Evolutionary conservation across 2,329 filamentous ascomycete species (phyloP), one percentile per base, ranked within the genome.

Genomic region (Emydomyces testavorans): DNA sequence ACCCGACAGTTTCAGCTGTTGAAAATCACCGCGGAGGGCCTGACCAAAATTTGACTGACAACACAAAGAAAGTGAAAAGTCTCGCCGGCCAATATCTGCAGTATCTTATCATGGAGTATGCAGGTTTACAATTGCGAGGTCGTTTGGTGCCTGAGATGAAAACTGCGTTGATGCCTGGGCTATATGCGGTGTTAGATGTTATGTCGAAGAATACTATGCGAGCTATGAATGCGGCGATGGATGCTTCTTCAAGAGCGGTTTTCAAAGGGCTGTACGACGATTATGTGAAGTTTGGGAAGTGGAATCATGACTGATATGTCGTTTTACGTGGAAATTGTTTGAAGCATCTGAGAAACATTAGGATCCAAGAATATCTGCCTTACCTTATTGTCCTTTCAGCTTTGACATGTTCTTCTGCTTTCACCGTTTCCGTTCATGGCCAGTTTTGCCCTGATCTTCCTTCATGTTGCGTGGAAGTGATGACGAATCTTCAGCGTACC

Each of bases 1-100:
- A 78, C 46, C 79, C 79, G 0, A 77, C 78, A 0, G 71, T 76
- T 38, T 76, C 75, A 0, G 71, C 75, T 1, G 72, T 78, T 3
- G 65, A 71, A 11, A 59, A 61, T 13, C 60, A 61, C 5, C 56
- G 56, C 6, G 60, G 62, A 21, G 58, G 60, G 2, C 66, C 68
- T 6, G 64, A 65, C 38, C 66, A 70, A 55, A 66, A 65, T 1
- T 70, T 82, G 21, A 74, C 73, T 21, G 78, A 82, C 52, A 72
- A 76, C 49, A 74, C 76, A 10, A 77, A 77, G 55, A 76, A 74
- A 49, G 75, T 77, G 6, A 73, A 76, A 53, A 71, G 73, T 24
- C 71, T 75, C 48, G 73, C 76, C 0, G 75, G 75, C 0, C 72
- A 77, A 54, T 75, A 77, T 57, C 62, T 79, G 11, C 75, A 74